Percentiles rank a stretch among this genome's conserved stretches.
phyloP scores from a whole-genome alignment of 352 stramenopile genomes.

The Pythium phragmiticola region DNA sequence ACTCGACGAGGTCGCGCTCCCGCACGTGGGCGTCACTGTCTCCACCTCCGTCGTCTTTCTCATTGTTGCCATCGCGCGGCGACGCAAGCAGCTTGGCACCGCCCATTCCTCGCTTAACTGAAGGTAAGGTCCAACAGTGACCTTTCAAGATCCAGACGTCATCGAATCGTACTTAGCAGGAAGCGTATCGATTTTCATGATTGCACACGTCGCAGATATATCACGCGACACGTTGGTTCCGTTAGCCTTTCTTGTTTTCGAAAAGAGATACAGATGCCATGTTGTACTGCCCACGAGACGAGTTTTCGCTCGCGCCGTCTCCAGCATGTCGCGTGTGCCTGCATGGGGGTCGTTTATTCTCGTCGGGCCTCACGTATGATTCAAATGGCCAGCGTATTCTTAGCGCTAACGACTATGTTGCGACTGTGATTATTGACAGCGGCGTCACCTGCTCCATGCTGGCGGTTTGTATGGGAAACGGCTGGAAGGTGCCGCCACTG shows the following conservation, averaged over 20 bases:
- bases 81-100: constrained; percentile 6
- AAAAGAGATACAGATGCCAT: too few species aligned
- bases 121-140: not conserved
- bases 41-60: not conserved
- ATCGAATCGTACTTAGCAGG: not conserved
- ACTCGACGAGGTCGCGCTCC: constrained; percentile 74
- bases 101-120: not conserved
- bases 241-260: too few species aligned
- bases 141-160: constrained; percentile 16
- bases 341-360: not conserved
- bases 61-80: constrained; percentile 6
- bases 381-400: not conserved
- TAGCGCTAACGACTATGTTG: not conserved
- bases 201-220: not conserved
- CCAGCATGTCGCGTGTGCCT: not conserved
- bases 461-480: not conserved
- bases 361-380: too few species aligned
- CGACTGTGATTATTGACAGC: not conserved
- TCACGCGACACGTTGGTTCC: not conserved
- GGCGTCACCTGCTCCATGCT: not conserved
- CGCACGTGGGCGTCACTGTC: constrained; percentile 29
- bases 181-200: not conserved
- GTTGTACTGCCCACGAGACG: too few species aligned
- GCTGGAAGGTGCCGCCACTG: not conserved
- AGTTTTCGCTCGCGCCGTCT: not conserved